These are phyloP conservation scores for Aspergillus sp. DNA, from an alignment of 2,329 filamentous ascomycete species.

Conservation along the genomic window DNA sequence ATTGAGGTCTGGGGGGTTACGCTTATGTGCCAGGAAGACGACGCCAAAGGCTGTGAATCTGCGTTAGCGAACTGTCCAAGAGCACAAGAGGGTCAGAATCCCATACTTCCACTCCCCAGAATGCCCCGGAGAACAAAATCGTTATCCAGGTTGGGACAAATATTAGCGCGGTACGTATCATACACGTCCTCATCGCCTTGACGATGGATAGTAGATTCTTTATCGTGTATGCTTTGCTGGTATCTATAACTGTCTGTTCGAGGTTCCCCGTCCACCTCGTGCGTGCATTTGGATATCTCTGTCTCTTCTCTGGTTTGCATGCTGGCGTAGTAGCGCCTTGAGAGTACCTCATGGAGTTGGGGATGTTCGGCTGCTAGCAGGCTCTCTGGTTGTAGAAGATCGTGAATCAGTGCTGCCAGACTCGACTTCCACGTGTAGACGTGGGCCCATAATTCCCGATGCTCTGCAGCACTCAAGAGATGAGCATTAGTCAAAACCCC, in stretches of 20 bases:
- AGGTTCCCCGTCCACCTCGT: neutral
- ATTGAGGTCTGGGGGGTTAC: neutral
- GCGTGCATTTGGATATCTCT: neutral
- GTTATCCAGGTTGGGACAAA: neutral
- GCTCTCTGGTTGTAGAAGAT: neutral
- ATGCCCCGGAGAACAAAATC: neutral
- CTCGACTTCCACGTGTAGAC: neutral
- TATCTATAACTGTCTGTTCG: neutral
- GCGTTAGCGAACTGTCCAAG: neutral
- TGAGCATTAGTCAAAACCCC: neutral
- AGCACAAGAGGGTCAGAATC: neutral
- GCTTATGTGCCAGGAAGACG: slow-evolving; percentile 1
- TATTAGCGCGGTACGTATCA: neutral
- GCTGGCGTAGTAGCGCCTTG: neutral
- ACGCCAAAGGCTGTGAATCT: neutral
- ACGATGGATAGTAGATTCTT: too few species aligned
- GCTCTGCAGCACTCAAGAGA: neutral
- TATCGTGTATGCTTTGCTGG: neutral
- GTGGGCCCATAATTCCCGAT: neutral
- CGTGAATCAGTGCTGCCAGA: neutral
- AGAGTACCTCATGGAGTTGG: neutral
- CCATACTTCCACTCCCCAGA: neutral
- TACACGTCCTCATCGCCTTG: neutral
- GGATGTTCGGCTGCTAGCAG: neutral
- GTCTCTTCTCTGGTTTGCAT: neutral